Evolutionary conservation across 306 rosid genomes (phyloP), one percentile per base, ranked within the genome.

Genomic region (Castanospermum australe): DNA sequence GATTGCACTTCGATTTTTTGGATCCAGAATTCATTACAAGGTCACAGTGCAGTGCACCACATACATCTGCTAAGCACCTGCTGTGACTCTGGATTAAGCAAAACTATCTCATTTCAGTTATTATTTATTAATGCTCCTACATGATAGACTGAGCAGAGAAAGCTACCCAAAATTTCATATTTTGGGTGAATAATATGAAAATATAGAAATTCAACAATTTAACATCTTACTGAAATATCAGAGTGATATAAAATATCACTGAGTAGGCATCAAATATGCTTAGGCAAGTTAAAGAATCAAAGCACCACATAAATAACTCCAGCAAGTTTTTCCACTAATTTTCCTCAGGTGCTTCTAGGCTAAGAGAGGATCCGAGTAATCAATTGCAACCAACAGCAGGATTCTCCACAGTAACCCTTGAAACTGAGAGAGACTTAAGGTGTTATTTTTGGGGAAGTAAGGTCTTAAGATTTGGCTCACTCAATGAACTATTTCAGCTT

Each of bases 31-130:
- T 88, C 75, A 84, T 79, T 28, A 63, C 86, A 38, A 63, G 80
- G 74, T 92, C 93, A 83, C 97, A 90, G 75, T 92, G 95, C 76
- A 92, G 79, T 2, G 97, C 93, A 24, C 95, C 97, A 74, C 97
- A 92, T 63, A 81, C 67, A 79, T 92, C 91, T 73, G 95, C 93
- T 82, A 92, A 83, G 89, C 97, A 92, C 84, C 75, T 82, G 71
- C 89, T 78, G 75, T 90, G 87, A 82, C 79, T 92, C 97, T 92
- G 88, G 25, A 71, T 79, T 78, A 38, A 74, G 62, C 64, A 88
- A 28, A 82, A 80, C 71, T 0, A 72, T 77, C 64, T 67, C 80
- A 74, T 75, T 85, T 82, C 76, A 82, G 82, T 64, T 73, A 62
- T 32, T 48, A 82, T 79, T 64, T 73, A 62, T 32, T 48, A 44